Conservation (phyloP, 352 stramenopile species). For the Pythium volutum region DNA sequence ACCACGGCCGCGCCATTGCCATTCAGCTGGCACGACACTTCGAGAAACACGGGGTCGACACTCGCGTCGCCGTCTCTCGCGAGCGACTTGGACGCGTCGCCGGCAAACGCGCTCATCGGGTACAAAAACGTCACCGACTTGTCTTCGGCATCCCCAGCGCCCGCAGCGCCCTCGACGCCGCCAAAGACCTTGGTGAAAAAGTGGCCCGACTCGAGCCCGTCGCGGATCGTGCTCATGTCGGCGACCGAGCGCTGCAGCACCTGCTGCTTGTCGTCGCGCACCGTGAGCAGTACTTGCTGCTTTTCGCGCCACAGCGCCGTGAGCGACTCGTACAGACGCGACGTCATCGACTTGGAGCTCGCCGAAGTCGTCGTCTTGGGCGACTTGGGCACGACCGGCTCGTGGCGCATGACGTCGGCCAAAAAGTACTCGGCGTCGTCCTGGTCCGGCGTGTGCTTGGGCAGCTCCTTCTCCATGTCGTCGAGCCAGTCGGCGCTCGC, state of each 20-base stretch:
- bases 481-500: conserved; percentile 72
- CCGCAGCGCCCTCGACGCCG: conserved; percentile 29
- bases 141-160: conserved; percentile 27
- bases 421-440: conserved; percentile 13
- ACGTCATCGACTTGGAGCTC: conserved; percentile 55
- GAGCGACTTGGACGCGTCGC: conserved; percentile 38
- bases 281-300: conserved; percentile 78
- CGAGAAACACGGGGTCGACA: conserved; percentile 64
- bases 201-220: conserved; percentile 57
- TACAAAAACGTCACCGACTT: conserved; percentile 84
- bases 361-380: conserved; percentile 22
- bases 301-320: conserved; percentile 83
- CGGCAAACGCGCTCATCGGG: conserved; percentile 73
- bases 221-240: conserved; percentile 80
- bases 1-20: conserved; percentile 23
- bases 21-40: conserved; percentile 78
- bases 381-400: conserved; percentile 24
- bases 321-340: conserved; percentile 73
- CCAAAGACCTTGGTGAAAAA: conserved; percentile 58
- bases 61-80: conserved; percentile 10
- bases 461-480: conserved; percentile 42
- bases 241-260: conserved; percentile 69
- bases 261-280: conserved; percentile 68
- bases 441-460: not conserved
- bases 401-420: conserved; percentile 21